Base-by-base conservation (phyloP, 2,329 filamentous ascomycete species). In the Nemania abortiva region DNA sequence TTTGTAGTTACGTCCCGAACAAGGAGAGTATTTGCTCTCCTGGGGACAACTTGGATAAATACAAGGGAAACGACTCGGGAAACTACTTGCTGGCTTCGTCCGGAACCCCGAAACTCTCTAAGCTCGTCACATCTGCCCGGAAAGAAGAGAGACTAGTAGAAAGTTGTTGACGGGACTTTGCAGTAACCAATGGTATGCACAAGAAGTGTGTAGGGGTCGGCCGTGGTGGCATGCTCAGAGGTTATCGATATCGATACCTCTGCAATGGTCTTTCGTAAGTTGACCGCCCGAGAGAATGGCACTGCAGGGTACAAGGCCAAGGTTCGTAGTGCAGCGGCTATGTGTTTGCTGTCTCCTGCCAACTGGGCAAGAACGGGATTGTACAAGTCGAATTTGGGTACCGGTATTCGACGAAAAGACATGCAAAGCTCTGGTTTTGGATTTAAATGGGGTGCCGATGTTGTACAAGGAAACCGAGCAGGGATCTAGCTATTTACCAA, bases 171-270 rank as follows among this genome's bases (percentile, higher is more conserved):
- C 88, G 84, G 1, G 90, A 92, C 7, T 80, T 60, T 0, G 82
- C 64, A 2, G 88, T 92, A 57, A 91, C 84, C 6, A 98, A 87
- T 1, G 94, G 91, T 60, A 95, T 83, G 79, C 90, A 93, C 55
- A 95, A 83, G 77, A 95, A 95, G 80, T 95, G 92, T 3, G 92
- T 95, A 27, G 90, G 84, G 11, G 81, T 80, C 2, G 79, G 72
- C 31, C 74, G 72, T 29, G 78, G 76, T 64, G 82, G 77, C 81
- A 82, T 84, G 45, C 68, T 64, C n/a, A 24, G 50, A 37, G 29
- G 20, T 39, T 50, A 60, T 31, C 42, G 47, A 50, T 50, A 60
- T 31, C 42, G 47, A 50, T 65, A 37, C 24, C 24, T 27, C 29
- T 50, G n/a, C 11, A 9, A 39, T 45, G 49, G 7, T 24, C 37